These are phyloP conservation scores for Fusarium sp. DNA, from an alignment of 2,329 filamentous ascomycete species.

Conservation along the genomic window DNA sequence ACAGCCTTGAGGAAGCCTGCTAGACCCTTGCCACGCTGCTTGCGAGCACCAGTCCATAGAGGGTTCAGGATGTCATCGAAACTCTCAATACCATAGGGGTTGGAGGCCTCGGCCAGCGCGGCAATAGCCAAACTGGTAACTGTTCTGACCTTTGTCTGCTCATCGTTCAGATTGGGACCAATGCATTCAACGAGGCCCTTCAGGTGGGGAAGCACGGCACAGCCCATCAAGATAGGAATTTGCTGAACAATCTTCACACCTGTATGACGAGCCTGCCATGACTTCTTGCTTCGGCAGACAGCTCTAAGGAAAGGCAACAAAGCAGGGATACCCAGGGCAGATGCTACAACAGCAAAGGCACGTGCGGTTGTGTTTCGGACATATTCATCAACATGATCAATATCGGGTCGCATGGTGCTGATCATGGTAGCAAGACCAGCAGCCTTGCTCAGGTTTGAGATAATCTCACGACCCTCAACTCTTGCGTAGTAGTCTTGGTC, in stretches of 20 bases:
- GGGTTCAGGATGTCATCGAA: constrained; percentile 98
- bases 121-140: constrained; percentile 96
- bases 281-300: constrained; percentile 98
- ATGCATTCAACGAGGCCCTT: constrained; percentile 98
- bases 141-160: constrained; percentile 97
- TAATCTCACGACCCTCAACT: constrained; percentile 98
- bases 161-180: constrained; percentile 93
- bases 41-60: constrained; percentile 94
- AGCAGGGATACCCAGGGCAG: constrained; percentile 93
- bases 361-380: constrained; percentile 97
- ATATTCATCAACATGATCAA: constrained; percentile 98
- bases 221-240: constrained; percentile 98
- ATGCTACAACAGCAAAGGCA: constrained; percentile 97
- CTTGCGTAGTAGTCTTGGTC: constrained; percentile 99
- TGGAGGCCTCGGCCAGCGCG: constrained; percentile 93
- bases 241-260: constrained; percentile 99
- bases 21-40: constrained; percentile 95
- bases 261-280: constrained; percentile 97
- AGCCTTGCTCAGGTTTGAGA: constrained; percentile 96
- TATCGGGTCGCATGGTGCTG: constrained; percentile 98
- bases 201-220: constrained; percentile 92
- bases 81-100: constrained; percentile 98
- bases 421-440: constrained; percentile 99
- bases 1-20: constrained; percentile 98
- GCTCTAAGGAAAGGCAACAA: constrained; percentile 94